Base-by-base conservation (phyloP, 176 grass and related monocot genomes). In the Guadua angustifolia region DNA sequence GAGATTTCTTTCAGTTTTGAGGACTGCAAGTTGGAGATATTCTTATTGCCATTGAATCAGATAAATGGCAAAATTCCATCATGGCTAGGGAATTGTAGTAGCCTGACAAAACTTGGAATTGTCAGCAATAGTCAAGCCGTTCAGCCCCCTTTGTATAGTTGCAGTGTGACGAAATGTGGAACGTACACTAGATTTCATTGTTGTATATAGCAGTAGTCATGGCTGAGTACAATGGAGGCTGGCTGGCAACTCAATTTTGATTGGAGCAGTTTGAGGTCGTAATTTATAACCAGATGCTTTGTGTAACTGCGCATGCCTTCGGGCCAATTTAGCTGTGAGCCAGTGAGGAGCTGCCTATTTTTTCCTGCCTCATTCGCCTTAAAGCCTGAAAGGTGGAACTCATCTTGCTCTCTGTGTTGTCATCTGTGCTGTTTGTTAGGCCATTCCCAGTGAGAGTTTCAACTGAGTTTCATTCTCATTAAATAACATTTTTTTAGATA, bases 31-130 rank as follows among this genome's bases (percentile, higher is more conserved):
- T 56, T 96, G 69, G 88, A 93, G 73, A 26, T 1, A 2, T 80
- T 96, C 45, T n/a, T 44, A 47, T 89, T 93, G 75, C 83, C 91
- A 21, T 82, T 67, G 66, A 96, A 96, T 44, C 29, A 53, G 39
- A 89, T 96, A 39, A 39, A 4, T 39, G 38, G 38, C 38, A 6
- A 39, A 5, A 39, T 39, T 39, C 4, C 38, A 39, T 5, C 38
- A 39, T 39, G 38, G 38, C 38, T 39, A 39, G 38, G 5, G 38
- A 39, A 39, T 39, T 39, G 38, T 39, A 39, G 38, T 39, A 39
- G 38, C 5, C 5, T 39, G 38, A 39, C 38, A 6, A 5, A 39
- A 39, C 38, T 39, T 39, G 38, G 38, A 39, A 4, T 39, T 6
- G 38, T 6, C 38, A 39, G 4, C 38, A 36, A 36, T 39, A 16